These are phyloP conservation scores for Setaria italica DNA, from an alignment of 202 grass and related monocot genomes.

Conservation along the genomic window DNA sequence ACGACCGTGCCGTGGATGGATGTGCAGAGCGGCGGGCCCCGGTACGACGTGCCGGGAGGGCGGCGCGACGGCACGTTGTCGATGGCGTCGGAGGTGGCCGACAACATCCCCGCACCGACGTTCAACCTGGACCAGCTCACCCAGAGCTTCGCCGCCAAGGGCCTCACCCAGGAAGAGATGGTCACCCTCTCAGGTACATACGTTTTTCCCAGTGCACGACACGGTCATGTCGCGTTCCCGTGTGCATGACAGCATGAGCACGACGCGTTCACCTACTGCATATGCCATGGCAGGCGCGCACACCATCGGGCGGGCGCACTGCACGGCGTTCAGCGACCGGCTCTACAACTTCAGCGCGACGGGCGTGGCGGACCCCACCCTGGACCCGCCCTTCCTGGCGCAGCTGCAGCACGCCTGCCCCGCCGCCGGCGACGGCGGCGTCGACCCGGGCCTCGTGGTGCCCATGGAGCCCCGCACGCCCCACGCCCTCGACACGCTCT, in stretches of 20 bases:
- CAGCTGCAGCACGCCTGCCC: constrained; percentile 48
- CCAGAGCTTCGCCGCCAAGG: constrained; percentile 49
- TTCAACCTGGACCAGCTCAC: constrained; percentile 46
- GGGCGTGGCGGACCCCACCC: constrained; percentile 46
- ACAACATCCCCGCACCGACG: constrained; percentile 43
- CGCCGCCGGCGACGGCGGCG: neutral
- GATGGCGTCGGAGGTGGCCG: constrained; percentile 34
- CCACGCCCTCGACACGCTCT: neutral
- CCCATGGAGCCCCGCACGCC: constrained; percentile 3
- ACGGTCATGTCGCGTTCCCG: neutral
- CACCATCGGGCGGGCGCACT: constrained; percentile 59
- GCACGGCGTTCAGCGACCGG: constrained; percentile 52
- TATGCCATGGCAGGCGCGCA: constrained; percentile 47
- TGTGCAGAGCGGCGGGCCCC: constrained; percentile 46
- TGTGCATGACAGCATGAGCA: neutral
- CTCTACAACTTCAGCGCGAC: constrained; percentile 63
- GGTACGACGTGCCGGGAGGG: constrained; percentile 49
- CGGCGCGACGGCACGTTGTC: constrained; percentile 56
- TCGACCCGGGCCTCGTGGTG: neutral
- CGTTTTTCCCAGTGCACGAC: too few relatives aligned
- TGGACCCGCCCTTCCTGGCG: constrained; percentile 47
- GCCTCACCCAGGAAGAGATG: constrained; percentile 46
- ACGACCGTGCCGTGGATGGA: neutral
- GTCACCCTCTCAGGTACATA: neutral
- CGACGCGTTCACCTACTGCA: neutral